Base-by-base conservation (phyloP, 176 grass and related monocot genomes). In the Oryza punctata region DNA sequence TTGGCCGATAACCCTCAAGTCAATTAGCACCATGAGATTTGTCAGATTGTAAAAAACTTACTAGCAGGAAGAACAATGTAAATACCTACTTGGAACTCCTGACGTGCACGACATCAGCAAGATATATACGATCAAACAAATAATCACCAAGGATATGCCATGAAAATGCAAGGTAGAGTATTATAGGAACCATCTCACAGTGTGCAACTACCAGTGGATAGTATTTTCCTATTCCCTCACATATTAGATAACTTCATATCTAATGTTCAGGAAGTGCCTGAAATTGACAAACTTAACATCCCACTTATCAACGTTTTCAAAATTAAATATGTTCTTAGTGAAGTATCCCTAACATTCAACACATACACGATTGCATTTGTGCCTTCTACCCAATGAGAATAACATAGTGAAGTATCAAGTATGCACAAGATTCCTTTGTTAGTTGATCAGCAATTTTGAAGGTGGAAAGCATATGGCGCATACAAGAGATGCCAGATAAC, bases 31-130 rank as follows among this genome's bases (percentile, higher is more conserved):
- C 91, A 96, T 41, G 83, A 92, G 88, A 91, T 88, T 90, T 83
- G 89, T 94, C 85, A 98, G 93, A 88, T 91, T 89, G 88, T 86
- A 87, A 87, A 87, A 90, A 87, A 83, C 76, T 95, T 90, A 92
- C 85, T 92, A 86, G 76, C 69, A 95, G 67, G 33, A 92, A 88
- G 67, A 86, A 85, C 60, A 77, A 92, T 90, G 70, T 90, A 90
- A 92, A 84, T 92, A 92, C 85, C 88, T 92, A 92, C 82, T 91
- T 89, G 87, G 85, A 88, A 92, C 76, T 90, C 90, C 83, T 85
- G 59, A 78, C 65, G 76, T 75, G 78, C 27, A 47, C 15, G 65
- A 83, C 84, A 77, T 82, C 77, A 89, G 84, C 81, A 85, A 50
- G 77, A 85, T 81, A 88, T 78, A 87, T 10, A 60, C 33, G 72